Conservation (phyloP, 2,329 filamentous ascomycete genomes). For the Ophiostoma tasmaniense region DNA sequence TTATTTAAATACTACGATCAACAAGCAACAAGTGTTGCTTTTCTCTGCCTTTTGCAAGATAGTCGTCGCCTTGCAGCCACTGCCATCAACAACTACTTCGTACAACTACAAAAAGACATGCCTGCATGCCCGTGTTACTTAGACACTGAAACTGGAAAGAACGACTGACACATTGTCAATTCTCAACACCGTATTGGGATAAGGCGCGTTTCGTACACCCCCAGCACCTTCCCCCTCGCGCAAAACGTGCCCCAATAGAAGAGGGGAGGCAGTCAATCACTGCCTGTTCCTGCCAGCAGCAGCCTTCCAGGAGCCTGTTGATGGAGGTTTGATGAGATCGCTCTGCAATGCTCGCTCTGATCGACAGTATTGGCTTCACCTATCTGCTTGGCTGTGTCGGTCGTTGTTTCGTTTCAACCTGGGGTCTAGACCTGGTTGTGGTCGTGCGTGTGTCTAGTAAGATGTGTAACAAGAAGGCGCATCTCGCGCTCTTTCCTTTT, state of each 20-base stretch:
- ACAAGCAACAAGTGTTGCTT: background rate
- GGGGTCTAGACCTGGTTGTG: background rate
- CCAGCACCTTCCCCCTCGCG: background rate
- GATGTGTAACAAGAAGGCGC: background rate
- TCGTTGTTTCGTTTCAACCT: background rate
- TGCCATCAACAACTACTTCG: too few species aligned
- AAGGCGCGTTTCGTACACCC: background rate
- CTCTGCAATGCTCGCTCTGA: background rate
- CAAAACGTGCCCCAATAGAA: background rate
- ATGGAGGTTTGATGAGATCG: background rate
- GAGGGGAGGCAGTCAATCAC: background rate
- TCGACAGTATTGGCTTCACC: background rate
- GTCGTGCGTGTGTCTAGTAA: background rate
- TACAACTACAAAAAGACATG: background rate
- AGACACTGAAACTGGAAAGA: background rate
- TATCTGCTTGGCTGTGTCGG: background rate
- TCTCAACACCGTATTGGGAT: background rate
- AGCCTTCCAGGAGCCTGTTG: background rate
- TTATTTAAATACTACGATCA: background rate
- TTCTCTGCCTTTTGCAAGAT: too few species aligned
- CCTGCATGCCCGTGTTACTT: too few species aligned
- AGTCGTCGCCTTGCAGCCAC: background rate
- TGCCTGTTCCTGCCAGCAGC: background rate
- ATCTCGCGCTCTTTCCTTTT: background rate
- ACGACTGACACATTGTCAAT: background rate